Base-by-base conservation (phyloP, 139 green algal genomes). In the Volvox reticuliferus region DNA sequence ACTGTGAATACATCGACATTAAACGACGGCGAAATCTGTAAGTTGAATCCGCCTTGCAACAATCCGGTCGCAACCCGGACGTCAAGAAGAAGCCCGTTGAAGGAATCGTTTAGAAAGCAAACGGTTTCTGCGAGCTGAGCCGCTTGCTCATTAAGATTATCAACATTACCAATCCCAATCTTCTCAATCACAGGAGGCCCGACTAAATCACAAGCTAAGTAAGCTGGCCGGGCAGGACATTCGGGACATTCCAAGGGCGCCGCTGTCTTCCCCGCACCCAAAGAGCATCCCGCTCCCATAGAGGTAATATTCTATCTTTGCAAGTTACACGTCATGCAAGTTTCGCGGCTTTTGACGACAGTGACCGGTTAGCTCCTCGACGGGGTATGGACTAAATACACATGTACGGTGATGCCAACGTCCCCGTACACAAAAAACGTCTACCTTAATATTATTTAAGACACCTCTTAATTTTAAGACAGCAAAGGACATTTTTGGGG, bases 1-100 rank as follows among this genome's bases (percentile, higher is more conserved):
- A 90, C 20, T 12, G 26, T 63, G 21, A 90, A 83, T 0, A 83
- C 35, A 55, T 90, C 86, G 9, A 79, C 77, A 33, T 83, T 69
- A 0, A 44, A 69, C 30, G 71, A 73, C 20, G 50, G 50, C 0
- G 19, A 19, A 1, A 90, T 21, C 32, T 22, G 28, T 37, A 75
- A 32, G 0, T 16, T 50, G 32, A 90, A 84, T 6, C 36, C 71
- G 5, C 73, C 30, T 37, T 90, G 86, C 28, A 89, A 37, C 0
- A 89, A 30, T 6, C 85, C 85, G 0, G 85, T 71, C 1, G 85
- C 85, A 14, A 89, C 1, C 1, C 69, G 69, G 22, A 37, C n/a
- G 13, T 82, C 85, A 1, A 82, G 44, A 9, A 89, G 69, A 2
- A 81, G 17, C 24, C 37, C 68, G 16, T 35, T 89, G 5, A 89